A percentile compares a stretch with the other conserved stretches of the same genome.
Evolutionary conservation across 192 early-diverging fungal genomes (phyloP).

Genomic region (Coemansia sp.): DNA sequence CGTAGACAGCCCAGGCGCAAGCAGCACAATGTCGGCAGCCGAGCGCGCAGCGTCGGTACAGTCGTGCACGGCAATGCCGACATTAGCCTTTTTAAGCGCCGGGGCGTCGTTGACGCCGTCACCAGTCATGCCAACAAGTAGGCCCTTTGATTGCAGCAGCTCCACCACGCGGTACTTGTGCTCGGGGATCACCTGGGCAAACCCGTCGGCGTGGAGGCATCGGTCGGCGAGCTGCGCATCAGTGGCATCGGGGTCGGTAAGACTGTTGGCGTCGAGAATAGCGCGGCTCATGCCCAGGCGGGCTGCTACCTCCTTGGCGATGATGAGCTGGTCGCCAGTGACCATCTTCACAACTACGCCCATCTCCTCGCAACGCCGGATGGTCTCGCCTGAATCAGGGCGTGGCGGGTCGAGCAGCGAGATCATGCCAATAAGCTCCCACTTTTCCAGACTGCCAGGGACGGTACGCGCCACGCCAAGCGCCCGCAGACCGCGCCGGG

Average conservation of each 20-base stretch:
- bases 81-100: constrained; percentile 95
- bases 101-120: constrained; percentile 98
- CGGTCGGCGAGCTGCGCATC: constrained; percentile 86
- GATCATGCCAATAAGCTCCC: constrained; percentile 87
- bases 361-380: constrained; percentile 77
- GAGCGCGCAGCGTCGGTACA: constrained; percentile 95
- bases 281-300: constrained; percentile 91
- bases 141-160: constrained; percentile 84
- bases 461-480: constrained; percentile 88
- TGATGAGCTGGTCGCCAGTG: constrained; percentile 93
- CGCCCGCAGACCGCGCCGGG: constrained; percentile 85
- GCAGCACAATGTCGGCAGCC: constrained; percentile 93
- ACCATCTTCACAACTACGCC: constrained; percentile 96
- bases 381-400: constrained; percentile 85
- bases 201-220: constrained; percentile 87
- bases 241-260: constrained; percentile 73
- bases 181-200: constrained; percentile 97
- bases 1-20: constrained; percentile 84
- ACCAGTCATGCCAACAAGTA: constrained; percentile 92
- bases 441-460: constrained; percentile 63
- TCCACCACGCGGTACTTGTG: constrained; percentile 99
- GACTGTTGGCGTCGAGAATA: constrained; percentile 84
- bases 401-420: constrained; percentile 89
- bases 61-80: constrained; percentile 94
- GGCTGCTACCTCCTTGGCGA: constrained; percentile 88